phyloP scores from a whole-genome alignment of 257 asterid genomes.

The Cruciata laevipes region DNA sequence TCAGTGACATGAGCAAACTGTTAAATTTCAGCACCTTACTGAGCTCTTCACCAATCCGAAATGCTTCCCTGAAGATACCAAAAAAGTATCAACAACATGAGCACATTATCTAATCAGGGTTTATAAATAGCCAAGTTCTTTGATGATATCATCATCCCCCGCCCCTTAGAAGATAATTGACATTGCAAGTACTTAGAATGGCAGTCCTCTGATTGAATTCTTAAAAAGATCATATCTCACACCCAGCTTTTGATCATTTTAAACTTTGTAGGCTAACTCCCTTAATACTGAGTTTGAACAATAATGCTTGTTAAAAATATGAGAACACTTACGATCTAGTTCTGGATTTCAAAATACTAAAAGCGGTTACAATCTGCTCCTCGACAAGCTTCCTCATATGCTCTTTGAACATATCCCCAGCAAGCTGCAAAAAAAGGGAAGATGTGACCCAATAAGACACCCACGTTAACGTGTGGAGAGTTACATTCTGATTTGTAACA shows the following conservation, averaged over 20 bases:
- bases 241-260: neutral
- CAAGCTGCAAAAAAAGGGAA: conserved; percentile 47
- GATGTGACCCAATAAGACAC: neutral
- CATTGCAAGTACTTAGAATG: neutral
- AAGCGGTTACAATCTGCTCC: conserved; percentile 63
- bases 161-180: neutral
- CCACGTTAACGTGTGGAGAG: neutral
- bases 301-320: neutral
- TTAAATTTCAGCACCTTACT: conserved; percentile 68
- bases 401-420: conserved; percentile 87
- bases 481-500: neutral
- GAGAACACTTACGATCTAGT: conserved; percentile 47
- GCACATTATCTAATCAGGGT: neutral
- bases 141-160: neutral
- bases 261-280: neutral
- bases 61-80: conserved; percentile 35
- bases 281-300: neutral
- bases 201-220: too few relatives aligned
- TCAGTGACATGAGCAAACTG: conserved; percentile 59
- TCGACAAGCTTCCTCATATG: conserved; percentile 83
- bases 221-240: neutral
- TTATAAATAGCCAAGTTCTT: neutral
- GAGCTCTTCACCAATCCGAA: conserved; percentile 64
- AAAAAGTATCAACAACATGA: neutral
- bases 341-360: conserved; percentile 66